Conservation (phyloP, 2,329 filamentous ascomycete species). For the Pseudogymnoascus destructans region DNA sequence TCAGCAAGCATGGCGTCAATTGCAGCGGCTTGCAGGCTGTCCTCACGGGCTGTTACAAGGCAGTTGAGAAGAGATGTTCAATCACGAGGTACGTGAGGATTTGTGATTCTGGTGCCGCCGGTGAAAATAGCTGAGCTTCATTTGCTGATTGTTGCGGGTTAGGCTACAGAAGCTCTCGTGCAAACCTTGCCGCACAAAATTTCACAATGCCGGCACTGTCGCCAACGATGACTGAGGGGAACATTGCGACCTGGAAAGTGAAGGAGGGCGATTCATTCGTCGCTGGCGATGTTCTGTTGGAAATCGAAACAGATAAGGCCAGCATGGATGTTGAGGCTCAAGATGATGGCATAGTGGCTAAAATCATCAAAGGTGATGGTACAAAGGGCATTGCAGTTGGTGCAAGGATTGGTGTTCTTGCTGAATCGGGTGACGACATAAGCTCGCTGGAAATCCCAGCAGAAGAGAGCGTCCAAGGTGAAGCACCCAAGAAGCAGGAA, state of each 20-base stretch:
- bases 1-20: constrained; percentile 49
- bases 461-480: constrained; percentile 38
- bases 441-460: constrained; percentile 59
- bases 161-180: constrained; percentile 53
- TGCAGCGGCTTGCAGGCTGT: constrained; percentile 49
- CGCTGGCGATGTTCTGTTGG: constrained; percentile 74
- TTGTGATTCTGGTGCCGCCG: background rate
- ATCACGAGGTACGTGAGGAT: constrained; percentile 40
- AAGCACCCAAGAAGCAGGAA: constrained; percentile 21
- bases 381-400: constrained; percentile 68
- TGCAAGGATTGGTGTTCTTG: constrained; percentile 67
- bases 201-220: constrained; percentile 87
- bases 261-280: constrained; percentile 76
- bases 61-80: constrained; percentile 40
- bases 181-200: constrained; percentile 62
- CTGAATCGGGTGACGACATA: constrained; percentile 70
- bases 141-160: constrained; percentile 15
- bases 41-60: constrained; percentile 44
- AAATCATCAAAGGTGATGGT: constrained; percentile 63
- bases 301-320: constrained; percentile 90
- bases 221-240: constrained; percentile 88
- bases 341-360: constrained; percentile 75
- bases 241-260: constrained; percentile 72
- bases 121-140: constrained; percentile 9
- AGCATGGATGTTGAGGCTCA: constrained; percentile 92